Conservation (phyloP, 495 filamentous ascomycete genomes). For the Peziza echinospora region DNA sequence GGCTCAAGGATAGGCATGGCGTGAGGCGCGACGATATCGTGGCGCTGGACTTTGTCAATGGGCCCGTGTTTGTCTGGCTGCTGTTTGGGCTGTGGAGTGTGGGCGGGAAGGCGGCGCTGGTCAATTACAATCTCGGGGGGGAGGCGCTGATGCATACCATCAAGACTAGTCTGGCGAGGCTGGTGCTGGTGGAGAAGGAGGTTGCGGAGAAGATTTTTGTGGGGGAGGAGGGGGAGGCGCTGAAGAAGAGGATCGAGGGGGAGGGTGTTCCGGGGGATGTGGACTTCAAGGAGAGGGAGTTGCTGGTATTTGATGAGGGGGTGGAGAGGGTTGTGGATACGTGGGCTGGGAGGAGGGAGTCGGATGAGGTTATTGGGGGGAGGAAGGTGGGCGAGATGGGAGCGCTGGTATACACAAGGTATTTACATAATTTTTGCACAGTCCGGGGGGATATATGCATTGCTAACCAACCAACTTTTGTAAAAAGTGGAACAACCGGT, state of each 20-base stretch:
- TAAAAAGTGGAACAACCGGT: constrained; percentile 55
- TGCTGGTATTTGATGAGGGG: constrained; percentile 30
- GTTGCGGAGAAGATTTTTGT: constrained; percentile 26
- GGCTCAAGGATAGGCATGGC: constrained; percentile 48
- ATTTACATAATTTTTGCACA: not conserved
- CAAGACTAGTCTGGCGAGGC: constrained; percentile 39
- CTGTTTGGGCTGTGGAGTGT: constrained; percentile 72
- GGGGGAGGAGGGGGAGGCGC: constrained; percentile 23
- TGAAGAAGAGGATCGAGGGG: constrained; percentile 37
- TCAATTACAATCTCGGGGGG: constrained; percentile 77
- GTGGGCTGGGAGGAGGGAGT: constrained; percentile 36
- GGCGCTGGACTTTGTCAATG: constrained; percentile 77
- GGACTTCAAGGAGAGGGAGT: constrained; percentile 22
- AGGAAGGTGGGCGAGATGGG: constrained; percentile 36
- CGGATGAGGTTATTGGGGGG: constrained; percentile 37
- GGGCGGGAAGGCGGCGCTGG: constrained; percentile 72
- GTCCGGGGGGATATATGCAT: not conserved
- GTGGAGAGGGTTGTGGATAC: constrained; percentile 37
- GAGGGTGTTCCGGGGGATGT: constrained; percentile 31
- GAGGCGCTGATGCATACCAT: constrained; percentile 64
- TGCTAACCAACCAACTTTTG: no score
- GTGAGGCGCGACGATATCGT: constrained; percentile 63
- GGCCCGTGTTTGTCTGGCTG: constrained; percentile 61
- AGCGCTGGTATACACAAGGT: constrained; percentile 55
- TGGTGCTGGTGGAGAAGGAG: constrained; percentile 57